Conservation (phyloP, 2,329 filamentous ascomycete species). For the Ambrosiella cleistominuta region DNA sequence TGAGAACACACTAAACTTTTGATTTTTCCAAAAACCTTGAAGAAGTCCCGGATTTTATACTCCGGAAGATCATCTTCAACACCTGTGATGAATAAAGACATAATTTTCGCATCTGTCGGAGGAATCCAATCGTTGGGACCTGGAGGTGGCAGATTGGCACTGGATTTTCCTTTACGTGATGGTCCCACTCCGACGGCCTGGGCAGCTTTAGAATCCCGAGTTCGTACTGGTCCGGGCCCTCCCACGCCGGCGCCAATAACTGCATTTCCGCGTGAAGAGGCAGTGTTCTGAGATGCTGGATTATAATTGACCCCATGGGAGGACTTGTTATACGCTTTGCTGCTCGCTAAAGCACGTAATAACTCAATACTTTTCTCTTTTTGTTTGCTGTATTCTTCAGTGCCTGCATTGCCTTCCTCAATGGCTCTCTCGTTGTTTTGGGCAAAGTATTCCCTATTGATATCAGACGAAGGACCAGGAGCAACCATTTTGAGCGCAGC, state of each 20-base stretch:
- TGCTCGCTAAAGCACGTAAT: slow-evolving; percentile 66
- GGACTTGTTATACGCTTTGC: slow-evolving; percentile 89
- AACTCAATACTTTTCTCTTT: slow-evolving; percentile 92
- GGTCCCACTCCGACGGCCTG: slow-evolving; percentile 31
- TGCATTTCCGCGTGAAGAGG: slow-evolving; percentile 25
- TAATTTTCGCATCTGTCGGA: slow-evolving; percentile 68
- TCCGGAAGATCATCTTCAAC: slow-evolving; percentile 93
- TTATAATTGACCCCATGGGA: slow-evolving; percentile 54
- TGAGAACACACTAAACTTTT: slow-evolving; percentile 91
- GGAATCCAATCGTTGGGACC: slow-evolving; percentile 73
- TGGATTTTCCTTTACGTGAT: slow-evolving; percentile 28
- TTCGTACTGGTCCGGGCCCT: slow-evolving; percentile 64
- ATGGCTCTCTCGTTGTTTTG: slow-evolving; percentile 94
- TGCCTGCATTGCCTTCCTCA: slow-evolving; percentile 69
- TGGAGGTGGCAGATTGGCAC: slow-evolving; percentile 24
- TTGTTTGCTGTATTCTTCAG: slow-evolving; percentile 89
- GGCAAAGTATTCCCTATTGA: slow-evolving; percentile 94
- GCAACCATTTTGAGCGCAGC: slow-evolving; percentile 96
- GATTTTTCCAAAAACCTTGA: slow-evolving; percentile 74
- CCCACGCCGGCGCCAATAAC: slow-evolving; percentile 38
- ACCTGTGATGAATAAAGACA: slow-evolving; percentile 84
- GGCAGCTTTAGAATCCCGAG: slow-evolving; percentile 43
- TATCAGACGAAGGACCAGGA: slow-evolving; percentile 74
- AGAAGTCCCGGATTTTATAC: slow-evolving; percentile 77
- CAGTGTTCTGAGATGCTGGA: slow-evolving; percentile 19